A percentile compares a stretch with the other conserved stretches of the same genome.
Conservation (phyloP, 2,329 filamentous ascomycete genomes). For the Pseudovirgaria hyperparasitica region DNA sequence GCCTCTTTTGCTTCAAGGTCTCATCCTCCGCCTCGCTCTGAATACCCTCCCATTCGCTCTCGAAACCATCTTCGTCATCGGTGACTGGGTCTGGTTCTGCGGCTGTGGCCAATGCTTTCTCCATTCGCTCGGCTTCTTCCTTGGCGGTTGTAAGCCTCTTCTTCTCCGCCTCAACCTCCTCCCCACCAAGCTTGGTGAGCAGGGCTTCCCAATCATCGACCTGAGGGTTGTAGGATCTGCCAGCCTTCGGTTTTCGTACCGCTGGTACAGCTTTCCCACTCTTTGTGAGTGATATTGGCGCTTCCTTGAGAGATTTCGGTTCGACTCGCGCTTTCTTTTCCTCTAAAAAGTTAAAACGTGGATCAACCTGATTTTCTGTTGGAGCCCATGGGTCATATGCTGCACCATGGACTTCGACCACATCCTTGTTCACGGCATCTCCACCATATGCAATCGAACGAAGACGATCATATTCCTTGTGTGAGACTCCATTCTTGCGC, state of each 20-base stretch:
- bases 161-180: conserved; percentile 67
- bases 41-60: conserved; percentile 60
- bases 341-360: conserved; percentile 52
- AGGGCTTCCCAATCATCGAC: conserved; percentile 77
- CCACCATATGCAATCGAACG: conserved; percentile 65
- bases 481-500: conserved; percentile 74
- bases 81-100: conserved; percentile 61
- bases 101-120: conserved; percentile 59
- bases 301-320: conserved; percentile 61
- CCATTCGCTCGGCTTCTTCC: conserved; percentile 52
- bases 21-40: conserved; percentile 37
- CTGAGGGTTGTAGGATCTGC: conserved; percentile 83
- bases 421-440: conserved; percentile 36
- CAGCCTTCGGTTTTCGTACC: conserved; percentile 65
- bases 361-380: conserved; percentile 36
- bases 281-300: conserved; percentile 70
- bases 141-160: conserved; percentile 56
- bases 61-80: conserved; percentile 88
- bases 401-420: conserved; percentile 44
- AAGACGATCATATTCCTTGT: conserved; percentile 71
- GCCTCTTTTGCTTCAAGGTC: conserved; percentile 57
- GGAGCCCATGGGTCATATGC: conserved; percentile 69
- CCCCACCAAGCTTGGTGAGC: conserved; percentile 60
- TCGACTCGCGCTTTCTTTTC: conserved; percentile 53
- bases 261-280: conserved; percentile 69